Percentiles rank a stretch among this genome's conserved stretches.
These are phyloP conservation scores for Silene conica DNA, from an alignment of 148 eudicot genomes.

Conservation along the genomic window DNA sequence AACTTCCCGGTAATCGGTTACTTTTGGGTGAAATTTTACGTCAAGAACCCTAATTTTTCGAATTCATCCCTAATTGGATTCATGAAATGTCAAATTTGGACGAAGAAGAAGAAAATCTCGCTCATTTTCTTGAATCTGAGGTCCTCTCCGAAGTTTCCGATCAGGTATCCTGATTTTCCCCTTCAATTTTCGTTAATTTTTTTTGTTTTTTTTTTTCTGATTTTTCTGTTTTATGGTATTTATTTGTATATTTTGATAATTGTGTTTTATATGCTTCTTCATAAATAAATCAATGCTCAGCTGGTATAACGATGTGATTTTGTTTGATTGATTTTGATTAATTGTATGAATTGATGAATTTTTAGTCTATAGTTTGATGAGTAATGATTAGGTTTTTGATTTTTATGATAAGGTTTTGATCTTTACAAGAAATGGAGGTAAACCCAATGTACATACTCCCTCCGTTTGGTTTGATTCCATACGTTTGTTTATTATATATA, in stretches of 20 bases:
- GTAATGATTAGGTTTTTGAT: not conserved
- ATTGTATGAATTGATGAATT: not conserved
- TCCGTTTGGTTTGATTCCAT: no score
- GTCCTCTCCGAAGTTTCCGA: constrained; percentile 69
- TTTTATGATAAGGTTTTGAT: not conserved
- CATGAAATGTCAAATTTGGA: constrained; percentile 43
- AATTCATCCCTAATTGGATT: not conserved
- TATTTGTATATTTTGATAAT: constrained; percentile 4
- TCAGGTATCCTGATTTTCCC: constrained; percentile 38
- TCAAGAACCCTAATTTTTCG: constrained; percentile 1
- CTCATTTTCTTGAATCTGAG: constrained; percentile 85
- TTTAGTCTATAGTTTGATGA: not conserved
- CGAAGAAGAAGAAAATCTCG: constrained; percentile 79
- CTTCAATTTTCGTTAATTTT: not conserved
- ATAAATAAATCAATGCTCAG: not conserved
- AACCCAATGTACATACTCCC: not conserved
- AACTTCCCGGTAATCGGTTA: not conserved
- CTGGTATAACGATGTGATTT: not conserved
- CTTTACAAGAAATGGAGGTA: not conserved
- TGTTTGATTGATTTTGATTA: not conserved
- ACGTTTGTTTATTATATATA: no score
- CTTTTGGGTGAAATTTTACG: not conserved
- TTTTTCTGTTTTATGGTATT: not conserved
- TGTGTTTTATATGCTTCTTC: not conserved
- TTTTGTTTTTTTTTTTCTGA: not conserved